Conservation (phyloP, 148 eudicot genomes). For the Persicaria maculosa region DNA sequence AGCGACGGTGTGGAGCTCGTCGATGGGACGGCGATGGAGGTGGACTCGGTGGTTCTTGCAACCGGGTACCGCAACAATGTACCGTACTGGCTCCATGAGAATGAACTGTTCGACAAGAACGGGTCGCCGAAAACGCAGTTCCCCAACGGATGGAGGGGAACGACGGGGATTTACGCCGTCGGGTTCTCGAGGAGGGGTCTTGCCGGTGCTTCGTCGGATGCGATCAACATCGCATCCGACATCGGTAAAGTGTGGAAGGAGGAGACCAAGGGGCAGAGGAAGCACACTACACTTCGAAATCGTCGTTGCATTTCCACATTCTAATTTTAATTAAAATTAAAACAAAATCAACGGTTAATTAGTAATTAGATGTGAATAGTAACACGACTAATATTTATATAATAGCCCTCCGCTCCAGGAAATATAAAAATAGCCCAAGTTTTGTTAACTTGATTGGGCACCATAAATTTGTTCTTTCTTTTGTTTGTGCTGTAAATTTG, state of each 20-base stretch:
- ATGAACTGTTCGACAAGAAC: slow-evolving; percentile 60
- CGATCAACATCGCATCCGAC: slow-evolving; percentile 57
- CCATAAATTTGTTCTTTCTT: no score
- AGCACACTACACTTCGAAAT: slow-evolving; percentile 52
- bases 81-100: slow-evolving; percentile 88
- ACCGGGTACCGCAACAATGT: slow-evolving; percentile 91
- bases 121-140: slow-evolving; percentile 66
- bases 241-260: slow-evolving; percentile 55
- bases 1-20: slow-evolving; percentile 41
- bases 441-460: not conserved
- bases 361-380: not conserved
- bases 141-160: slow-evolving; percentile 84
- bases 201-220: slow-evolving; percentile 74
- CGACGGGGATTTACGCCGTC: slow-evolving; percentile 69
- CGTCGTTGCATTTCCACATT: slow-evolving; percentile 69
- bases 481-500: not conserved
- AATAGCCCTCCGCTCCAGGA: not conserved
- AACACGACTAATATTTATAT: not conserved
- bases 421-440: not conserved
- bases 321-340: slow-evolving; percentile 18
- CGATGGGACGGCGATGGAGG: slow-evolving; percentile 38
- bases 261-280: slow-evolving; percentile 45
- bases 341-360: not conserved
- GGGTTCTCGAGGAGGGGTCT: slow-evolving; percentile 92
- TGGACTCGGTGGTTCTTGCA: slow-evolving; percentile 68